Conservation (phyloP, 345 rosid genomes). For the Eucalyptus cladocalyx region DNA sequence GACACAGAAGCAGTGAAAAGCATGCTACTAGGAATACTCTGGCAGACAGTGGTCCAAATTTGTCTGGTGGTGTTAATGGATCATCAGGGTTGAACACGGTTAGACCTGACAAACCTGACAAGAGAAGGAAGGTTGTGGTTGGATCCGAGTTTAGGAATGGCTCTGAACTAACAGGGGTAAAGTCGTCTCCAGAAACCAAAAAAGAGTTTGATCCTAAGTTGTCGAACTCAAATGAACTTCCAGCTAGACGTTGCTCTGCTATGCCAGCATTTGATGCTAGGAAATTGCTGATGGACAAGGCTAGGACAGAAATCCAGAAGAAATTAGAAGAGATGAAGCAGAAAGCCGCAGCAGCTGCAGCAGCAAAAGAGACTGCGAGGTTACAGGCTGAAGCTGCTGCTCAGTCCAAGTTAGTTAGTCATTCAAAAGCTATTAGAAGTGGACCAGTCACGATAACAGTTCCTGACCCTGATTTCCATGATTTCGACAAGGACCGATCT, state of each 20-base stretch:
- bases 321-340: conserved; percentile 50
- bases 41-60: conserved; percentile 8
- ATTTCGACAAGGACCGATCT: conserved; percentile 79
- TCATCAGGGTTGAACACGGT: conserved; percentile 21
- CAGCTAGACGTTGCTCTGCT: conserved; percentile 34
- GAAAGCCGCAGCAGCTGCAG: conserved; percentile 31
- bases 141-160: conserved; percentile 42
- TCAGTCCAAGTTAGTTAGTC: conserved; percentile 12
- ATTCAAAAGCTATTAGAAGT: conserved; percentile 17
- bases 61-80: conserved; percentile 14
- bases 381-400: conserved; percentile 24
- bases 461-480: conserved; percentile 96
- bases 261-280: conserved; percentile 73
- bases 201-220: conserved; percentile 31
- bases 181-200: conserved; percentile 23
- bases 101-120: conserved; percentile 67
- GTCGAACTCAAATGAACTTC: conserved; percentile 23
- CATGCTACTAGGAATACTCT: conserved; percentile 18
- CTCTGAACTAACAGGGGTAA: conserved; percentile 31
- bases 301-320: conserved; percentile 50
- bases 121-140: conserved; percentile 58
- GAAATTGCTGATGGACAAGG: conserved; percentile 71
- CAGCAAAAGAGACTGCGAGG: conserved; percentile 17
- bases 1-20: conserved; percentile 43
- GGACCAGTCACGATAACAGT: conserved; percentile 58